Base-by-base conservation (phyloP, 768 basidiomycete species). In the Kwoniella dendrophila region DNA sequence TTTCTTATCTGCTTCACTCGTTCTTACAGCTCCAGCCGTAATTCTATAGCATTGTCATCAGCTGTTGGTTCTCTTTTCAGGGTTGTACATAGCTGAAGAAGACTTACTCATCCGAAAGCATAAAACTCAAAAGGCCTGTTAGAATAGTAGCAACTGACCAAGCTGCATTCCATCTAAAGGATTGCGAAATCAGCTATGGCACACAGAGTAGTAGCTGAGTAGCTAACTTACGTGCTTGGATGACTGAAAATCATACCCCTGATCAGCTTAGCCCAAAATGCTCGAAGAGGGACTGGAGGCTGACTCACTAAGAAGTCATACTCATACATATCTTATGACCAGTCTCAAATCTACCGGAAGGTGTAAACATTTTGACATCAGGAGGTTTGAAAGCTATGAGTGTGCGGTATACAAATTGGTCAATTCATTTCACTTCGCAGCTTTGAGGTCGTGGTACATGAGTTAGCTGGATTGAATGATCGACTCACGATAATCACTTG, bases 21-120 rank as follows among this genome's bases (percentile, higher is more conserved):
- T 88, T 6, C 85, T 90, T 30, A 94, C 86, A 0, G 90, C 91
- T 10, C 95, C 95, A 0, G 95, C 96, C 0, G 96, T 98, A 85
- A 97, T 92, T 80, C 77, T 78, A 40, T 18, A 20, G 26, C 16
- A 56, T 32, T 20, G 18, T 26, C 32, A 18, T 2, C 11, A 48
- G 45, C 48, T 48, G 43, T 22, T 11, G 5, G 30, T 29, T 56
- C 26, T 10, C 26, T 20, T 12, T 12, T 22, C 4, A 22, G 24
- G 43, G 20, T 48, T n/a, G 24, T 27, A 5, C 11, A n/a, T 2
- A 3, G 1, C 27, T 2, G 22, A 34, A 8, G 4, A 29, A 52
- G 5, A 60, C 68, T 51, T 33, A 73, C 75, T 74, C 75, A 50
- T 73, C 69, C 7, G 57, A 62, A 7, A 74, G 63, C 72, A 76